These are phyloP conservation scores for Anthoceros angustus DNA, from an alignment of 225 moss, liverwort and hornwort genomes.

Conservation along the genomic window DNA sequence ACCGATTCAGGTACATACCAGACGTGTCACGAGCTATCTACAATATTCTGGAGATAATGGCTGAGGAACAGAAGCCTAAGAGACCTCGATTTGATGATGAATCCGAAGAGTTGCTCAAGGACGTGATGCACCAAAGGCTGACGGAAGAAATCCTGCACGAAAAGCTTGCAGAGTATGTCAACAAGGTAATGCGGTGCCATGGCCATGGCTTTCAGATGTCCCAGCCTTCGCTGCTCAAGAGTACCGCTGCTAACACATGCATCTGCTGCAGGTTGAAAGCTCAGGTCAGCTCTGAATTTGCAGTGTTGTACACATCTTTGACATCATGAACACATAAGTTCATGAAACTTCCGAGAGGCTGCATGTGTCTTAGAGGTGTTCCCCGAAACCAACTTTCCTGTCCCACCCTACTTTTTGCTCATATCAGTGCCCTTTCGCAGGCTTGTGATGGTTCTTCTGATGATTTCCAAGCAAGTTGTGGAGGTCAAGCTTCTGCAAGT, in stretches of 20 bases:
- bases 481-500: conserved; percentile 22
- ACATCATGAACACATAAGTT: too few species aligned
- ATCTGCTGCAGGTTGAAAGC: conserved; percentile 39
- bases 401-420: too few species aligned
- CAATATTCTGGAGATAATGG: conserved; percentile 63
- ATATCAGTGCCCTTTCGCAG: background rate
- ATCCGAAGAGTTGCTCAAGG: conserved; percentile 47
- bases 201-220: too few species aligned
- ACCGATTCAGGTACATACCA: conserved; percentile 67
- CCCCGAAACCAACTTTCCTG: too few species aligned
- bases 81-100: conserved; percentile 52
- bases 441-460: conserved; percentile 51
- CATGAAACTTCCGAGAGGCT: too few species aligned
- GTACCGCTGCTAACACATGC: background rate
- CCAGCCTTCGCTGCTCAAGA: background rate
- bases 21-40: conserved; percentile 84
- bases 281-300: conserved; percentile 24
- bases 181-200: conserved; percentile 45
- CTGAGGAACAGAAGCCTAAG: conserved; percentile 41
- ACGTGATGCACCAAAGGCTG: conserved; percentile 48
- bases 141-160: conserved; percentile 66
- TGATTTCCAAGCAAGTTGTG: conserved; percentile 47
- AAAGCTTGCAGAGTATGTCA: conserved; percentile 79
- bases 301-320: background rate
- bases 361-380: too few species aligned